These are phyloP conservation scores for Cercospora sp. DNA, from an alignment of 2,329 filamentous ascomycete species.

Conservation along the genomic window DNA sequence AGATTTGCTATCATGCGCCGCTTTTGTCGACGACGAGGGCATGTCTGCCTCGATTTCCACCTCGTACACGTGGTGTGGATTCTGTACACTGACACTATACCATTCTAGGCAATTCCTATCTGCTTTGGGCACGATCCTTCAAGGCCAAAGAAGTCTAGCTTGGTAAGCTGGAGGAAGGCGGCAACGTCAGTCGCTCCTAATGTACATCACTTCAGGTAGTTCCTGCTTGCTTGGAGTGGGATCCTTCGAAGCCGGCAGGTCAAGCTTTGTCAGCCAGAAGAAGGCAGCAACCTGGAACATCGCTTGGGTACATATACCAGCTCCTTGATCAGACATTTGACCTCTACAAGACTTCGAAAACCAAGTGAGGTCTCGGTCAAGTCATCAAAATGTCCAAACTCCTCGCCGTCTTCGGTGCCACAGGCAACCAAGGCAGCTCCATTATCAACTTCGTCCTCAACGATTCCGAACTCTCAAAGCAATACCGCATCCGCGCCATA, in stretches of 20 bases:
- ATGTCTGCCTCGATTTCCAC: no score
- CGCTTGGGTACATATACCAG: no score
- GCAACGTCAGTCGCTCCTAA: not conserved
- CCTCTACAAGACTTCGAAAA: no score
- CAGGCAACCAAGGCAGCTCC: constrained; percentile 60
- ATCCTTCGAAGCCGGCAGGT: not conserved
- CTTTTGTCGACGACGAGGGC: no score
- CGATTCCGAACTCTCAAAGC: constrained; percentile 45
- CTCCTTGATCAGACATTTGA: no score
- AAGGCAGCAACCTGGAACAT: no score
- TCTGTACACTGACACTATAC: not conserved
- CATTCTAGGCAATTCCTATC: not conserved
- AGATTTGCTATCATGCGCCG: no score
- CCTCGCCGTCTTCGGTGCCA: constrained; percentile 59
- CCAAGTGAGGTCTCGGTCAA: no score
- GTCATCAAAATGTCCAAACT: no score
- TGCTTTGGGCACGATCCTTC: not conserved
- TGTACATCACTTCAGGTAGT: not conserved
- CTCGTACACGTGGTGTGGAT: no score
- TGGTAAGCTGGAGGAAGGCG: not conserved
- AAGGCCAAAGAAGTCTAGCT: fast-evolving
- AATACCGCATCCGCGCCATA: constrained; percentile 55
- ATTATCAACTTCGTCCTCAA: constrained; percentile 48
- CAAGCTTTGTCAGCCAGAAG: not conserved
- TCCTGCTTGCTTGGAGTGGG: not conserved